These are phyloP conservation scores for Scedosporium dehoogii DNA, from an alignment of 2,329 filamentous ascomycete species.

Conservation along the genomic window DNA sequence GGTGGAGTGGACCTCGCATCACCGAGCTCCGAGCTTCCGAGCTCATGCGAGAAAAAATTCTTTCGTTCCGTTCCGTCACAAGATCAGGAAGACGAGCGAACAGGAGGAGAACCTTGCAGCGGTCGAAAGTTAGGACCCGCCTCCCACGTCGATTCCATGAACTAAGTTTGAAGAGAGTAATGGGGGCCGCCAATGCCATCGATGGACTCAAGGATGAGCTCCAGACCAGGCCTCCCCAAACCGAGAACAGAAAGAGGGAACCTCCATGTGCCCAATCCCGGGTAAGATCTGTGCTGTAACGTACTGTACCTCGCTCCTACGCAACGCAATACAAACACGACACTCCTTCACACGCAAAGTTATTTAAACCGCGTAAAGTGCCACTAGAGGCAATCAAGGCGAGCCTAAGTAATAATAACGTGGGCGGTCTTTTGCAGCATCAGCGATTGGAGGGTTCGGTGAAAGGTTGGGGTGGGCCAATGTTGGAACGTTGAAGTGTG, in stretches of 20 bases:
- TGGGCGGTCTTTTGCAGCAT: neutral
- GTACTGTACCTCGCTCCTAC: neutral
- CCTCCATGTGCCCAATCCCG: too few species aligned
- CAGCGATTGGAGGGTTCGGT: neutral
- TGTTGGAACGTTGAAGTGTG: neutral
- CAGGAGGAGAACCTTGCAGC: neutral
- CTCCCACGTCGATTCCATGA: neutral
- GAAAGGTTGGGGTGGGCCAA: neutral
- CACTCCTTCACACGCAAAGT: neutral
- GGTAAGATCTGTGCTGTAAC: too few species aligned
- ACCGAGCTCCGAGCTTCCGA: constrained; percentile 6
- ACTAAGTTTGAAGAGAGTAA: neutral
- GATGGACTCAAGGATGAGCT: neutral
- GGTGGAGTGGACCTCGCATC: neutral
- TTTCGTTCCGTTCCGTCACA: neutral
- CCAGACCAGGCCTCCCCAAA: neutral
- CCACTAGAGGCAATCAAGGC: neutral
- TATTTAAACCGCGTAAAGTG: neutral
- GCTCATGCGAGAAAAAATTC: neutral
- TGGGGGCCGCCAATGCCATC: neutral
- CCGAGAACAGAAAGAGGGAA: neutral
- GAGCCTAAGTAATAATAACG: neutral
- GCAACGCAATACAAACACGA: neutral
- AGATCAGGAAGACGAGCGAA: neutral
- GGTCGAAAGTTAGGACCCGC: neutral